phyloP scores from a whole-genome alignment of 257 asterid genomes.

The Scutellaria baicalensis region DNA sequence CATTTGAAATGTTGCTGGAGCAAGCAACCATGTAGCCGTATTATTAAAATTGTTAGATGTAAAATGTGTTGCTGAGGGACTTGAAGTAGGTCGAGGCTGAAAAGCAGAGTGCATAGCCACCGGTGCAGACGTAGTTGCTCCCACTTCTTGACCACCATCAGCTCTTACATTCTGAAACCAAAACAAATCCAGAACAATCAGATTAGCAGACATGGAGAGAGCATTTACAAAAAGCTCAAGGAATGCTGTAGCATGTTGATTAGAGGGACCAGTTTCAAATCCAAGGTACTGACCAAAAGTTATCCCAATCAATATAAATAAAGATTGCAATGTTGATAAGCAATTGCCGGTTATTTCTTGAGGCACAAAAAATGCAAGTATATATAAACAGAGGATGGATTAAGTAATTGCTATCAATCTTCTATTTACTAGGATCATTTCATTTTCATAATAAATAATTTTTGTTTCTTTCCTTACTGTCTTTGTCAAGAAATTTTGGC shows the following conservation, averaged over 20 bases:
- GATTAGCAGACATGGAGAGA: neutral
- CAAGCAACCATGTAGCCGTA: constrained; percentile 37
- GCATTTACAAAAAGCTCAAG: neutral
- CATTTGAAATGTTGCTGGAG: constrained; percentile 51
- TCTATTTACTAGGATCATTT: neutral
- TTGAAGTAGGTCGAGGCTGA: constrained; percentile 42
- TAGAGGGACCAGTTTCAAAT: neutral
- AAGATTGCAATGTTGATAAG: neutral
- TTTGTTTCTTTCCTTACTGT: neutral
- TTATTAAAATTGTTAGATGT: constrained; percentile 33
- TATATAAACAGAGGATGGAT: neutral
- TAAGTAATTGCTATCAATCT: neutral
- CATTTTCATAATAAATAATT: constrained; percentile 2
- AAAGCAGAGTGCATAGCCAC: constrained; percentile 36
- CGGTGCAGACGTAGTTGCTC: constrained; percentile 37
- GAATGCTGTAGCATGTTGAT: neutral
- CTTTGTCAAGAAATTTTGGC: neutral
- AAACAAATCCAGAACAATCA: constrained; percentile 10
- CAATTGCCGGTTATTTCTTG: neutral
- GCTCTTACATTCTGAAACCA: constrained; percentile 42
- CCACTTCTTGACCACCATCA: constrained; percentile 39
- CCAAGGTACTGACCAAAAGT: neutral
- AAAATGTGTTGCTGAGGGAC: constrained; percentile 33
- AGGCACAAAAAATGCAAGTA: neutral
- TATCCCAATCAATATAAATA: neutral